These are phyloP conservation scores for Lanmaoa rubissima DNA, from an alignment of 768 basidiomycete species.

Conservation along the genomic window DNA sequence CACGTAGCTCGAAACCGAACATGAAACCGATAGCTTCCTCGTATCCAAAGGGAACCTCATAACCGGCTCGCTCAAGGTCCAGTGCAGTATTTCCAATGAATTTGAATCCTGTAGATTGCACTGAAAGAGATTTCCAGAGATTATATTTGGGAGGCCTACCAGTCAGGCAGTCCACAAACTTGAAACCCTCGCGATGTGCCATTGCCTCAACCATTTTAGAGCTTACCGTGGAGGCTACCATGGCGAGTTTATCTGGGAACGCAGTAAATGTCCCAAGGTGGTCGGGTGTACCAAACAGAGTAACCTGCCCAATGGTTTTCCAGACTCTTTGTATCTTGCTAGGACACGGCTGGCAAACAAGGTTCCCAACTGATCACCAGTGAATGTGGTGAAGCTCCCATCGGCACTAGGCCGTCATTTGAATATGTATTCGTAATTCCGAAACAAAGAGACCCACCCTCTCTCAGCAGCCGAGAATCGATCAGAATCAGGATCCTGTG, in stretches of 20 bases:
- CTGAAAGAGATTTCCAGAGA: neutral
- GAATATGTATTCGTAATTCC: neutral
- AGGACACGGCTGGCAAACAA: constrained; percentile 50
- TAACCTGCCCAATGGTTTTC: constrained; percentile 42
- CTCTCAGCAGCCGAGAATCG: constrained; percentile 77
- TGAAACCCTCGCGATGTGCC: constrained; percentile 74
- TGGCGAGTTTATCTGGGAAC: constrained; percentile 59
- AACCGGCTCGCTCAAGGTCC: constrained; percentile 60
- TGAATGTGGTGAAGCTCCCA: constrained; percentile 69
- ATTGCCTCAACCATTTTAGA: constrained; percentile 86
- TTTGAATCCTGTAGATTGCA: constrained; percentile 67
- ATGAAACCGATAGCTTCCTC: constrained; percentile 94
- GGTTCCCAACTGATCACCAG: constrained; percentile 80
- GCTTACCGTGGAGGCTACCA: constrained; percentile 89
- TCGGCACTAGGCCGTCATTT: constrained; percentile 20
- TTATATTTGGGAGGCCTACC: constrained; percentile 39
- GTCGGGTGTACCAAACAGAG: constrained; percentile 33
- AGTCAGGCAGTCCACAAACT: constrained; percentile 82
- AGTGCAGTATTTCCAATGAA: constrained; percentile 85
- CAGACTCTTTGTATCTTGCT: constrained; percentile 43
- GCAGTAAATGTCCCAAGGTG: constrained; percentile 37
- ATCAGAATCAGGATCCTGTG: constrained; percentile 90
- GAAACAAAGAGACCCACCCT: constrained; percentile 38
- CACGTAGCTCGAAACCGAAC: constrained; percentile 75
- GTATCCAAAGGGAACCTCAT: constrained; percentile 77